Evolutionary conservation across 2,329 filamentous ascomycete species (phyloP).

Genomic region (Colletotrichum spaethianum): DNA sequence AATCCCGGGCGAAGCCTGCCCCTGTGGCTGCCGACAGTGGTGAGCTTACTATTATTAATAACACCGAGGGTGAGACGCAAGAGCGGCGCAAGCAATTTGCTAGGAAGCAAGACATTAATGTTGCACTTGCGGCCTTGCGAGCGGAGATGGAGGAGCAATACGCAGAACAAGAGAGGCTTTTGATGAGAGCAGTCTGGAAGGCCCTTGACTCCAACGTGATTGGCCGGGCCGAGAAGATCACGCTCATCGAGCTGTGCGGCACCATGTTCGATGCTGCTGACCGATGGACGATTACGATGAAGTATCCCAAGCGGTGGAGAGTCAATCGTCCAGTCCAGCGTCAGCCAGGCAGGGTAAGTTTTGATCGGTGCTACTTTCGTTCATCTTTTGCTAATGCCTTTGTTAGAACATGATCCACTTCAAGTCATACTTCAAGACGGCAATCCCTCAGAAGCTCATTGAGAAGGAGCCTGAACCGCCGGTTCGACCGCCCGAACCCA

Average conservation of each 20-base stretch:
- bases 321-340: conserved; percentile 53
- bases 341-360: conserved; percentile 54
- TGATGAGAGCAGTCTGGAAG: conserved; percentile 60
- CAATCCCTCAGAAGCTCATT: conserved; percentile 25
- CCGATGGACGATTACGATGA: conserved; percentile 58
- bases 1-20: conserved; percentile 57
- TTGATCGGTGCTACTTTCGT: background rate
- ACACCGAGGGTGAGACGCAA: conserved; percentile 64
- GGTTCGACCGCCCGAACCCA: conserved; percentile 44
- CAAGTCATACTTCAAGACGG: conserved; percentile 55
- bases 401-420: conserved; percentile 55
- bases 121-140: conserved; percentile 63
- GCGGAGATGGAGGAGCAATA: conserved; percentile 62
- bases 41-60: conserved; percentile 55
- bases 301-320: conserved; percentile 59
- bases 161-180: conserved; percentile 53
- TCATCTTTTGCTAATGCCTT: conserved; percentile 35
- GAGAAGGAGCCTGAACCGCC: conserved; percentile 41
- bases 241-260: conserved; percentile 59
- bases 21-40: conserved; percentile 42
- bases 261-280: conserved; percentile 63
- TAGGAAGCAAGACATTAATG: conserved; percentile 73
- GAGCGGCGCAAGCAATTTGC: conserved; percentile 75
- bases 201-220: conserved; percentile 57
- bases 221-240: conserved; percentile 58